Percentiles rank a stretch among this genome's conserved stretches.
phyloP scores from a whole-genome alignment of 306 rosid species.

The Astragalus membranaceus region DNA sequence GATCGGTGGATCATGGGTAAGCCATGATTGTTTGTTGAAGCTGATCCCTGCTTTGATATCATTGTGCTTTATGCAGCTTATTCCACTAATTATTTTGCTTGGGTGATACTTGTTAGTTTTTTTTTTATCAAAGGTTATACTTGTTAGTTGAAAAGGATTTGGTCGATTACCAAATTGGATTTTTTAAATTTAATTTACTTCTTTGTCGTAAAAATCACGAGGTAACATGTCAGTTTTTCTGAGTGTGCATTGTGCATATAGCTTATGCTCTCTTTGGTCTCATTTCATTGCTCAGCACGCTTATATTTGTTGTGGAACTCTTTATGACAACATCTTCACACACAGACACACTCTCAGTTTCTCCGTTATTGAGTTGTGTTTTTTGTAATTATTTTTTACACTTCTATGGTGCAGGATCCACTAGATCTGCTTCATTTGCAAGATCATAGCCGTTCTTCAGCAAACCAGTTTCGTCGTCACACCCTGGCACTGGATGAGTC shows the following conservation, averaged over 20 bases:
- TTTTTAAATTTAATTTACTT: background rate
- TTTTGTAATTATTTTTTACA: background rate
- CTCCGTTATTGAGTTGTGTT: background rate
- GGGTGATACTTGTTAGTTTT: background rate
- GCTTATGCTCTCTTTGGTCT: background rate
- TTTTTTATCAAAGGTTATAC: no score
- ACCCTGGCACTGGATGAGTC: background rate
- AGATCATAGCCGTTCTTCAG: background rate
- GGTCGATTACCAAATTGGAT: background rate
- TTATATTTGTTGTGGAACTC: background rate
- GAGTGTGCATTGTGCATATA: background rate
- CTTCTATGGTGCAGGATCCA: conserved; percentile 29
- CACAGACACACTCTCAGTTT: background rate
- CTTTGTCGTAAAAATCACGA: background rate
- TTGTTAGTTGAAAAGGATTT: background rate
- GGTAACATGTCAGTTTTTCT: background rate
- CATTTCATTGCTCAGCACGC: background rate
- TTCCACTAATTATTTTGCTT: background rate
- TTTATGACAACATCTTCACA: background rate
- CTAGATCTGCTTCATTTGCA: conserved; percentile 10
- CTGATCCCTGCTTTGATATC: background rate
- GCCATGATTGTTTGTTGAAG: background rate
- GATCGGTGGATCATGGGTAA: background rate
- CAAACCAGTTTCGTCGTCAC: background rate
- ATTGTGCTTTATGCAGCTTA: background rate